Evolutionary conservation across 2,329 filamentous ascomycete species (phyloP).

Genomic region (Setomelanomma holmii): DNA sequence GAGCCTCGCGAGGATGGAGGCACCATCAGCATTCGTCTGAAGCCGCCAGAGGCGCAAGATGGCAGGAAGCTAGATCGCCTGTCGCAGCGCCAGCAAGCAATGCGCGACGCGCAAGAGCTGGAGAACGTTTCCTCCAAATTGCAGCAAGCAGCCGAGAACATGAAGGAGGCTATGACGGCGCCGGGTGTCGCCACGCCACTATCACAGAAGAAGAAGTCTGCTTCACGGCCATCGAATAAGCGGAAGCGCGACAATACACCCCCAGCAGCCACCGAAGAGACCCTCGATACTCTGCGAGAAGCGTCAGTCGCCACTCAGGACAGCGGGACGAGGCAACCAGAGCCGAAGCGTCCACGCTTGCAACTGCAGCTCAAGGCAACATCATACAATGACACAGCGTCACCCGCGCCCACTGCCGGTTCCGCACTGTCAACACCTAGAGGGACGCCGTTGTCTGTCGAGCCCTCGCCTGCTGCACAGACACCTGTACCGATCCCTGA

Average conservation of each 20-base stretch:
- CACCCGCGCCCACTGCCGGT: constrained; percentile 17
- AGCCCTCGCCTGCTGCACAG: constrained; percentile 20
- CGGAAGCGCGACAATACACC: constrained; percentile 62
- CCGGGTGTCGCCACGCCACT: constrained; percentile 26
- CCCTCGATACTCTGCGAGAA: constrained; percentile 24
- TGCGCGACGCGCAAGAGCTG: constrained; percentile 45
- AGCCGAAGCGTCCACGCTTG: constrained; percentile 39
- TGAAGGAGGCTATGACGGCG: constrained; percentile 43
- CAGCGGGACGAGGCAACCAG: constrained; percentile 31
- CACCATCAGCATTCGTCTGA: constrained; percentile 76
- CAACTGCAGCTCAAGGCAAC: constrained; percentile 28
- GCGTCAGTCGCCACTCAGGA: constrained; percentile 37
- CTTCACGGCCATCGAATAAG: constrained; percentile 53
- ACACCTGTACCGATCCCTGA: constrained; percentile 21
- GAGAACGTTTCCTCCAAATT: constrained; percentile 45
- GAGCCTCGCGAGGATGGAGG: constrained; percentile 64
- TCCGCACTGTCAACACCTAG: constrained; percentile 17
- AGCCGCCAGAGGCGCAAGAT: constrained; percentile 79
- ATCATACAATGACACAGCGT: constrained; percentile 13
- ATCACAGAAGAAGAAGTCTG: constrained; percentile 30
- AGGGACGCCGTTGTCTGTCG: constrained; percentile 13
- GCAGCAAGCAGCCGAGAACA: constrained; percentile 41
- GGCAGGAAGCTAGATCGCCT: constrained; percentile 77
- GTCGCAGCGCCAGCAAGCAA: constrained; percentile 61
- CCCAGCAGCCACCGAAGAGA: constrained; percentile 24